phyloP scores from a whole-genome alignment of 345 rosid species.

The Noccaea caerulescens region DNA sequence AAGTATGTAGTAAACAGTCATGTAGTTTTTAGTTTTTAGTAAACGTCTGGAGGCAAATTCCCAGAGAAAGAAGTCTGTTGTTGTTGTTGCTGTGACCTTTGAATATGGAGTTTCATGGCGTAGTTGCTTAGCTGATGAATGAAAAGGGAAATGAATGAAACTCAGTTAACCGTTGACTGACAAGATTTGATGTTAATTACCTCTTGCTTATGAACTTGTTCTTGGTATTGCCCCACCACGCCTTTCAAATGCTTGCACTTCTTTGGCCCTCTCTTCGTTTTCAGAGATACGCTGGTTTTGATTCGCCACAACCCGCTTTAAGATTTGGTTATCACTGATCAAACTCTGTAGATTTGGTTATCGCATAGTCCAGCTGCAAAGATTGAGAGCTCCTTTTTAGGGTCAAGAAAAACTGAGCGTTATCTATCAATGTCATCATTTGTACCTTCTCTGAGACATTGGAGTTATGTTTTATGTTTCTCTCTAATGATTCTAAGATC shows the following conservation, averaged over 20 bases:
- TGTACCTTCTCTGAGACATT: conserved; percentile 49
- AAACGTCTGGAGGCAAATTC: conserved; percentile 42
- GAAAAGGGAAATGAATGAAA: background rate
- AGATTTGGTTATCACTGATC: conserved; percentile 55
- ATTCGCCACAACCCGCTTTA: conserved; percentile 54
- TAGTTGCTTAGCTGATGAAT: conserved; percentile 55
- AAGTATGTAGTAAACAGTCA: background rate
- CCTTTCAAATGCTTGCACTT: conserved; percentile 49
- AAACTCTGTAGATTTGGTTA: conserved; percentile 49
- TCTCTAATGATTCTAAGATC: conserved; percentile 55
- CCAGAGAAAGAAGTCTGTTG: conserved; percentile 43
- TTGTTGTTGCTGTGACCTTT: conserved; percentile 50
- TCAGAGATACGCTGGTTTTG: conserved; percentile 55
- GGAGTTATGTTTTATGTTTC: conserved; percentile 40
- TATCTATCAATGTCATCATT: background rate
- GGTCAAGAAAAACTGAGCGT: conserved; percentile 7
- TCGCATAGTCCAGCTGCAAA: conserved; percentile 50
- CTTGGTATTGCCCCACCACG: conserved; percentile 52
- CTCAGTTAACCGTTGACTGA: conserved; percentile 7
- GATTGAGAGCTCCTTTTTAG: background rate
- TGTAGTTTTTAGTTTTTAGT: background rate
- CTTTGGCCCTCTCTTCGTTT: conserved; percentile 53
- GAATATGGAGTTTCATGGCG: conserved; percentile 55
- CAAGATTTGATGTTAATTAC: conserved; percentile 35
- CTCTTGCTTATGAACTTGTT: conserved; percentile 54